Evolutionary conservation across 2,329 filamentous ascomycete species (phyloP), one percentile per base, ranked within the genome.

Genomic region (Botryotinia calthae): DNA sequence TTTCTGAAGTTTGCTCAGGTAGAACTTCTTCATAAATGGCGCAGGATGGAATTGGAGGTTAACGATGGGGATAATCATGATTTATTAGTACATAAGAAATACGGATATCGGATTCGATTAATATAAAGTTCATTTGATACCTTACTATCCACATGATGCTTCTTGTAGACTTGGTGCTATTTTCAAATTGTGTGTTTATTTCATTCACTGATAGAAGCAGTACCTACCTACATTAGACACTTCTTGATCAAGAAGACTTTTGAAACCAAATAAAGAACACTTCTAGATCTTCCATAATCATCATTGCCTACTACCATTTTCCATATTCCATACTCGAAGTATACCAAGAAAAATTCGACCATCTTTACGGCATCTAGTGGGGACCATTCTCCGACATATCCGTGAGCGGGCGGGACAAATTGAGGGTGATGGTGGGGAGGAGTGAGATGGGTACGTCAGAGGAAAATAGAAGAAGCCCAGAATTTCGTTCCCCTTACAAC

Each of bases 1-100:
- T 14, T 70, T 65, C 42, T 18, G 65, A 70, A 70, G 67, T 62
- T 62, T 20, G 34, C 18, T 59, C 54, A 22, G 20, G 42, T 70
- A 70, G 42, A 69, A 65, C 69, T 62, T 34, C 40, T 56, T 40
- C 20, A 44, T n/a, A 46, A 56, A 46, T 34, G 28, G 20, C 42
- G 34, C 20, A 20, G 54, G n/a, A 70, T n/a, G 54, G 40, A 37
- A 70, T 34, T 61, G 54, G 54, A 10, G 37, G 56, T 68, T 20
- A 25, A 31, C 25, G 48, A 18, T 42, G 10, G 37, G 48, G 25
- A 68, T 25, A 28, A 28, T 42, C 22, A 40, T 42, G 44, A 28
- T 42, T 28, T 44, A 68, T 68, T 22, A 31, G 18, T 20, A 42
- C 40, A 46, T 44, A 10, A 37, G 42, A 34, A 40, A 61, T 70